A percentile compares a stretch with the other conserved stretches of the same genome.
phyloP scores from a whole-genome alignment of 106 monocot species.

The Allium cepa region DNA sequence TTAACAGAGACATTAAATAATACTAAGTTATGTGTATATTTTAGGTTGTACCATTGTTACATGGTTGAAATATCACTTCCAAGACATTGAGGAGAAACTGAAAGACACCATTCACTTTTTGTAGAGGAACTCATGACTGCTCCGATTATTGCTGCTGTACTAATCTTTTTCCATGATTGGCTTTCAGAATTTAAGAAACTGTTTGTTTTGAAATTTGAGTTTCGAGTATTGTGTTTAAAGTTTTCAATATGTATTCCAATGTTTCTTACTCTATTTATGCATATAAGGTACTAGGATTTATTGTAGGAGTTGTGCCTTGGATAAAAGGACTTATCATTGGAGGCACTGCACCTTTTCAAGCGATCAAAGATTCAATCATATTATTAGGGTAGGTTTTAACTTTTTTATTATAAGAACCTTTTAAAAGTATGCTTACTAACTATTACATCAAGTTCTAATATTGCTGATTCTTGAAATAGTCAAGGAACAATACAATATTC shows the following conservation, averaged over 20 bases:
- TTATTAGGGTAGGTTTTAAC: constrained; percentile 30
- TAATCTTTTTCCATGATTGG: neutral
- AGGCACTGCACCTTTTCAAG: constrained; percentile 24
- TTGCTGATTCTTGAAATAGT: constrained; percentile 19
- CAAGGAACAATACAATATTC: constrained; percentile 48
- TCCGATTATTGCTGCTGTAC: constrained; percentile 44
- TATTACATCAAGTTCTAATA: neutral
- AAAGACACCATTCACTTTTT: constrained; percentile 18
- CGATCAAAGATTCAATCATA: constrained; percentile 27
- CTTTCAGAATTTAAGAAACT: neutral
- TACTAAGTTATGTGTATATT: neutral
- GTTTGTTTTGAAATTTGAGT: too few species aligned
- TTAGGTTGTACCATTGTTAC: constrained; percentile 10
- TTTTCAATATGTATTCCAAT: too few species aligned
- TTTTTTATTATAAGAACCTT: neutral
- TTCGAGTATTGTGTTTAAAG: too few species aligned
- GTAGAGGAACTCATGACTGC: constrained; percentile 36
- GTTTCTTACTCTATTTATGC: too few species aligned
- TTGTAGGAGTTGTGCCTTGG: constrained; percentile 35
- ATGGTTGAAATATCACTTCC: neutral
- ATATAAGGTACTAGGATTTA: constrained; percentile 24
- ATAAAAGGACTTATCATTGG: constrained; percentile 36
- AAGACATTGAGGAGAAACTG: neutral
- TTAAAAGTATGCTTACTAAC: neutral
- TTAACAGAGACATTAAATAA: neutral